Evolutionary conservation across 2,329 filamentous ascomycete species (phyloP), one percentile per base, ranked within the genome.

Genomic region (Plenodomus biglobosus): DNA sequence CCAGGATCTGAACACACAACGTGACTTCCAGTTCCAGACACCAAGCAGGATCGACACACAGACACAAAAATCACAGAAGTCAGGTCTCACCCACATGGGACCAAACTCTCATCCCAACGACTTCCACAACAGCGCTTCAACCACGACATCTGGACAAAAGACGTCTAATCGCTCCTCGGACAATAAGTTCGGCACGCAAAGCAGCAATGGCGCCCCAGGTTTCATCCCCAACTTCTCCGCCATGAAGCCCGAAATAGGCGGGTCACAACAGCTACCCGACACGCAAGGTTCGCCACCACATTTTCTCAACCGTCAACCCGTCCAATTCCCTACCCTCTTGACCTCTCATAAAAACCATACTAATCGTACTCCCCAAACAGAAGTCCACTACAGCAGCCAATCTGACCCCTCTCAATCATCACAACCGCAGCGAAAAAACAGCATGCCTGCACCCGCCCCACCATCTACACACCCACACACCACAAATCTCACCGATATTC

Each of bases 71-170:
- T 88, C 87, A 1, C 87, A 88, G 65, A 74, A 78, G 38, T 87
- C 85, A 20, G 79, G 76, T 6, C 78, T 82, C 58, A 85, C 82
- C 2, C 81, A 80, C 18, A 78, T 85, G 73, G 76, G 78, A 8
- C 77, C 78, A 11, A 79, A 80, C 48, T 82, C 82, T 24, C 78
- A 84, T 64, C 74, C 78, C 15, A 75, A 76, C 18, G 81, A 85
- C 81, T 85, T 84, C 49, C 75, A 85, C 44, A 96, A 97, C 62
- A 91, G 95, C 63, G 92, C 91, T 1, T 95, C 91, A 2, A 95
- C 92, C 1, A 96, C 92, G 1, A 85, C 85, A 18, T 87, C 83
- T 3, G 84, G 85, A n/a, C 94, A 95, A 73, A 85, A 84, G 69
- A 92, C 88, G 2, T 90, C 88, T 1, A 85, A 88, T 52, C 82